Conservation (phyloP, 768 basidiomycete genomes). For the Porphyrellus cyaneotinctus region DNA sequence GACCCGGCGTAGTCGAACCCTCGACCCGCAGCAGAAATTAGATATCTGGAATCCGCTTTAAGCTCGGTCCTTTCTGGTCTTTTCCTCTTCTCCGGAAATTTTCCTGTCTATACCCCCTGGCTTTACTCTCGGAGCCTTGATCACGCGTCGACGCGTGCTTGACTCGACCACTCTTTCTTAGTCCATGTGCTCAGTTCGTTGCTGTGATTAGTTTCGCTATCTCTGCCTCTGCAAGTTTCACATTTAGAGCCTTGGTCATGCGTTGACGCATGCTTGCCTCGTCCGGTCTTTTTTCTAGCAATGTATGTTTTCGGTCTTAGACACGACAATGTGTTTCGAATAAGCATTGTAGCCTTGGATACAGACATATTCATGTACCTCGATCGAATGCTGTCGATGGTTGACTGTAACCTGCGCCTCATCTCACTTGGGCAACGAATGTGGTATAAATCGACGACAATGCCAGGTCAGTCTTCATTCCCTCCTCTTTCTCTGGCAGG, state of each 20-base stretch:
- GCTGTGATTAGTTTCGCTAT: background rate
- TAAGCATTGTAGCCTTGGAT: conserved; percentile 9
- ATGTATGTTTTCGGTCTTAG: conserved; percentile 10
- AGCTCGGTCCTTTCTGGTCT: background rate
- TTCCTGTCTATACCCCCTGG: background rate
- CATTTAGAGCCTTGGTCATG: background rate
- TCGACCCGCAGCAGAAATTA: background rate
- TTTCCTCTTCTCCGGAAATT: too few species aligned
- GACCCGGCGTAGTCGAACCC: conserved; percentile 12
- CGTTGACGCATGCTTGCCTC: conserved; percentile 6
- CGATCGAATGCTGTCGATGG: too few species aligned
- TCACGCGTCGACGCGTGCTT: conserved; percentile 9
- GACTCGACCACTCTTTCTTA: conserved; percentile 4
- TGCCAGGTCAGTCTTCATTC: too few species aligned
- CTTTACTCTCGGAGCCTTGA: background rate
- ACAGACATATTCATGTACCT: background rate
- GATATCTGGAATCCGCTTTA: conserved; percentile 16
- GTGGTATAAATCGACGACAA: background rate
- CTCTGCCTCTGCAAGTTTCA: background rate
- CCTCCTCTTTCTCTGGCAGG: conserved; percentile 14
- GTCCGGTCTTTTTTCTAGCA: conserved; percentile 6
- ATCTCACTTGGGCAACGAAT: too few species aligned
- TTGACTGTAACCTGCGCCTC: too few species aligned
- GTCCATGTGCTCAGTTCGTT: conserved; percentile 10
- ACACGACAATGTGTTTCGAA: background rate